These are phyloP conservation scores for Gaertneriomyces semiglobifer DNA, from an alignment of 192 early-diverging fungal genomes.

Conservation along the genomic window DNA sequence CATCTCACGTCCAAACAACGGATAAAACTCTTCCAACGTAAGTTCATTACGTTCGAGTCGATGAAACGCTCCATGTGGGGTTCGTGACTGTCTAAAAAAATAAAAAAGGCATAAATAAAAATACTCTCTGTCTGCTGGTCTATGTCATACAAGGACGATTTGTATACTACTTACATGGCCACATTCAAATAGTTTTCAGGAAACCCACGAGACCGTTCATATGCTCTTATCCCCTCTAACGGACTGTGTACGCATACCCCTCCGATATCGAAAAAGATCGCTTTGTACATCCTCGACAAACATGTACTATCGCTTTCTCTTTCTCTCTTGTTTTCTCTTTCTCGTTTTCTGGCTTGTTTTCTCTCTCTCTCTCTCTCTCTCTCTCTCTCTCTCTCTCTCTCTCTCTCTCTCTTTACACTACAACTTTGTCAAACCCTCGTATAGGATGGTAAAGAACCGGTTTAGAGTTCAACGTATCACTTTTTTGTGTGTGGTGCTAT, in stretches of 20 bases:
- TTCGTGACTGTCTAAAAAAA: conserved; percentile 33
- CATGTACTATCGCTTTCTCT: background rate
- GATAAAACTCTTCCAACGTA: conserved; percentile 53
- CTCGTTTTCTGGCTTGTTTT: background rate
- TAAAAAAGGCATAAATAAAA: background rate
- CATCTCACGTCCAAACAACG: conserved; percentile 55
- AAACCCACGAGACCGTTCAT: conserved; percentile 60
- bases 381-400: too few relatives aligned
- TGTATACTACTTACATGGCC: conserved; percentile 62
- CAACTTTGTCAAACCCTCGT: too few relatives aligned
- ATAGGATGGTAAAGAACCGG: too few relatives aligned
- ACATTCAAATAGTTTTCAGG: conserved; percentile 83
- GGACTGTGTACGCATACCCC: conserved; percentile 80
- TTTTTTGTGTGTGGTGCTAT: too few relatives aligned
- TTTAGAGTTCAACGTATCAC: too few relatives aligned
- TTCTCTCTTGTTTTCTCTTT: background rate
- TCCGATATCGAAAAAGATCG: conserved; percentile 84
- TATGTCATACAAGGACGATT: too few relatives aligned
- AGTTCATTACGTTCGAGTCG: conserved; percentile 62
- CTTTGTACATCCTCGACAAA: conserved; percentile 57
- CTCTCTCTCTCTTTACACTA: too few relatives aligned
- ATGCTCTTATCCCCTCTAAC: conserved; percentile 69
- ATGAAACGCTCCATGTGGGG: conserved; percentile 55
- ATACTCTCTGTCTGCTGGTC: too few relatives aligned
- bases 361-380: too few relatives aligned